Conservation (phyloP, 176 grass and related monocot species). For the Cymbopogon citratus region DNA sequence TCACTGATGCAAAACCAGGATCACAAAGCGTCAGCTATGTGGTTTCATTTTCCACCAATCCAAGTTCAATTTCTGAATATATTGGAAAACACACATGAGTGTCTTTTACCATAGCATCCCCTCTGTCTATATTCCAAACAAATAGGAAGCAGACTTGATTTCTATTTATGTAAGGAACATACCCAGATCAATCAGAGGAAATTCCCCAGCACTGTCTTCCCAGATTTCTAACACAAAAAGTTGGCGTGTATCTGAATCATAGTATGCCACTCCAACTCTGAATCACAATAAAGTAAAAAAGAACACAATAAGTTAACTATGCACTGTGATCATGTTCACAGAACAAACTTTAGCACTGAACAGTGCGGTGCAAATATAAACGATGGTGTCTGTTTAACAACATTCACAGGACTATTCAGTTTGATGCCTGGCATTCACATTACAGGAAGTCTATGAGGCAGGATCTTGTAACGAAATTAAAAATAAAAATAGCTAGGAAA, state of each 20-base stretch:
- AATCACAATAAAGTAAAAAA: neutral
- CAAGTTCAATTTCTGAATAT: neutral
- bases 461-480: neutral
- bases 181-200: constrained; percentile 95
- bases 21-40: constrained; percentile 26
- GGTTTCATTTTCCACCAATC: constrained; percentile 1
- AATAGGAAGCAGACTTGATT: neutral
- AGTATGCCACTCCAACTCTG: constrained; percentile 88
- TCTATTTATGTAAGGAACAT: constrained; percentile 30
- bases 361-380: neutral
- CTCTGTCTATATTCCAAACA: constrained; percentile 4
- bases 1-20: constrained; percentile 50
- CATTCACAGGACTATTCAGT: neutral
- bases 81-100: neutral
- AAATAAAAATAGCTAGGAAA: neutral
- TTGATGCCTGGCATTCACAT: neutral
- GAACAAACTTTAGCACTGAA: neutral
- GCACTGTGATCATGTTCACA: neutral
- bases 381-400: constrained; percentile 2
- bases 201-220: constrained; percentile 71
- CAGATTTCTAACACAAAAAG: constrained; percentile 93
- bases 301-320: constrained; percentile 1
- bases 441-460: neutral
- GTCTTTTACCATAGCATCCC: constrained; percentile 13
- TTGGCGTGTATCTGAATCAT: constrained; percentile 72